Base-by-base conservation (phyloP, 257 asterid species). In the Solanum habrochaites region DNA sequence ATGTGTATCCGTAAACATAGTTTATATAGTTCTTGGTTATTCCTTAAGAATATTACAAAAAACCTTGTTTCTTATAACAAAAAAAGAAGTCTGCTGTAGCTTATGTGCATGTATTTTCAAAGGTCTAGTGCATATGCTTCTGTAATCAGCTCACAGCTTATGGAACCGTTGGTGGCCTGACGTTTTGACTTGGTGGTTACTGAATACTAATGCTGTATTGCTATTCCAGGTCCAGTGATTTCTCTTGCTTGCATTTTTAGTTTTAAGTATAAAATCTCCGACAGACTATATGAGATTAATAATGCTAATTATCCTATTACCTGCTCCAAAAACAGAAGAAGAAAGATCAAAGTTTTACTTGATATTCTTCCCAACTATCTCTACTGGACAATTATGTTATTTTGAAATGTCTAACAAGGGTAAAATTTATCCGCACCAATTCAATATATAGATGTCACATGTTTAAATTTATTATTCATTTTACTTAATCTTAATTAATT, bases 1-100 rank as follows among this genome's bases (percentile, higher is more conserved):
- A 94, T 95, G 90, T 95, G 98, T 98, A 94, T 96, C 99, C 94
- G 90, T 39, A 82, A 15, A 60, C 82, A 18, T 32, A 32, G 25
- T 32, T 71, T 71, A 71, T 71, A 16, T 18, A 71, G 25, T 16
- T 70, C 42, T 31, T 5, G 80, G 13, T 32, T 32, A 2, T 71
- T 69, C 75, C 12, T 21, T 1, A 29, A 29, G 40, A 23, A 14
- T 69, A 69, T 29, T 69, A 69, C 40, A 29, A 40, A 39, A 29
- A 29, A 69, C 29, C 12, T 2, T 71, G 47, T 18, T 58, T 42
- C 45, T 37, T 73, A 11, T 4, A 73, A 73, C 52, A 20, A 20
- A 20, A 73, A 72, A 35, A 20, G 47, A 20, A 73, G 81, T 35
- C 18, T 73, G 37, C 60, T 77, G 52, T 77, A 43, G 37, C 83